Base-by-base conservation (phyloP, 129 eudicot species). In the Gnaphalium uliginosum region DNA sequence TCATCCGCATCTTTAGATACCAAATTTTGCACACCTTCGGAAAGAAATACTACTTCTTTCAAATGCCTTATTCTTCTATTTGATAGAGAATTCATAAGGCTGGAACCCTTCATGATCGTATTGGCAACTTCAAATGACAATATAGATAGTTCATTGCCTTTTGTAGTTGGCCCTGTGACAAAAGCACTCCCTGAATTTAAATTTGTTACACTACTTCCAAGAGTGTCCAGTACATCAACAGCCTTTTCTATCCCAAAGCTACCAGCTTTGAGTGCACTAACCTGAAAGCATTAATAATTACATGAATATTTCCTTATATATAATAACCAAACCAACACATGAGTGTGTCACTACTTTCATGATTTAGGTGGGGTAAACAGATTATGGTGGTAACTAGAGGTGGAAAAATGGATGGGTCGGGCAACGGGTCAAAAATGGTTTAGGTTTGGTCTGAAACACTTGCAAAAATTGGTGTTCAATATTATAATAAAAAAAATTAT, bases 41-140 rank as follows among this genome's bases (percentile, higher is more conserved):
- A 85, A 77, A 86, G 81, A 81, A 93, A 88, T 11, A 93, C 85
- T 43, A 66, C 83, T 67, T 93, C 95, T 80, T 85, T 86, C 58
- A 93, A 78, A 23, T 82, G 87, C 8, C 53, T 72, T 59, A 93
- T 78, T 72, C 78, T 82, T 76, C 73, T 48, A 46, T 72, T 68
- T 56, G 96, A 88, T 37, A 93, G 84, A 32, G 90, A 86, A 35
- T 86, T 86, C 95, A 93, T 88, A 56, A 93, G 92, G 69, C 74
- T 89, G 37, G 88, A 85, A 68, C 96, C 95, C 83, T 93, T 93
- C 75, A 93, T 87, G 76, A 93, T 86, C 7, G 98, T 93, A 74
- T 93, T 93, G 48, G 98, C 98, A 86, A 93, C 96, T 86, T 93
- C 98, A 82, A 93, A 93, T n/a, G 96, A 76, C 79, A 93, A 79